Conservation (phyloP, 2,329 filamentous ascomycete species). For the Dactylellina sp. region DNA sequence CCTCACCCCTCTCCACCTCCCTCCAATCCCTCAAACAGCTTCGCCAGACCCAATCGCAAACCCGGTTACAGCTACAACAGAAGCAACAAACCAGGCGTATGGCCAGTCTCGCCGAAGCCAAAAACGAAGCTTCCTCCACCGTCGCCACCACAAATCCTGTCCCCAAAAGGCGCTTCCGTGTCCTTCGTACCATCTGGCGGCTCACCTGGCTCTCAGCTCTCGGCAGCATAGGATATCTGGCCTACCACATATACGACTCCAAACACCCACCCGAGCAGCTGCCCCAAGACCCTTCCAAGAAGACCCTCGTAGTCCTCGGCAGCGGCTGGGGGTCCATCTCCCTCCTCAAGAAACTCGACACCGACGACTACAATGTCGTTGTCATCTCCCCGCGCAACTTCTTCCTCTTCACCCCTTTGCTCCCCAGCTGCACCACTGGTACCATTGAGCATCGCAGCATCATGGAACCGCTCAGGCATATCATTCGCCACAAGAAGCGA, state of each 20-base stretch:
- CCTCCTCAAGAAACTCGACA: constrained; percentile 97
- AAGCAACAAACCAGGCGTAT: constrained; percentile 18
- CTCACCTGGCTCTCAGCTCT: constrained; percentile 80
- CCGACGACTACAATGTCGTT: constrained; percentile 98
- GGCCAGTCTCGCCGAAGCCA: constrained; percentile 38
- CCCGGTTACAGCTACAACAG: constrained; percentile 13
- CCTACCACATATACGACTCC: constrained; percentile 84
- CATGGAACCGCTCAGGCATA: constrained; percentile 98
- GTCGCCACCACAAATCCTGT: constrained; percentile 14
- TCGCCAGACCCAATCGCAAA: neutral
- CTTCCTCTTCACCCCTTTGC: constrained; percentile 98
- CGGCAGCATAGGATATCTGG: constrained; percentile 76
- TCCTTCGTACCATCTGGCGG: constrained; percentile 85
- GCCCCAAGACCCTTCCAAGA: constrained; percentile 86
- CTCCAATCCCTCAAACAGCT: constrained; percentile 26
- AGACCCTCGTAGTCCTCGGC: constrained; percentile 97
- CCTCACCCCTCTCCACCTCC: constrained; percentile 30
- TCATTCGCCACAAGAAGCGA: constrained; percentile 93
- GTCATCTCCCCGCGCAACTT: constrained; percentile 99
- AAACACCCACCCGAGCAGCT: constrained; percentile 84
- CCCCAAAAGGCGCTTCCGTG: constrained; percentile 72
- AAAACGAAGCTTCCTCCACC: constrained; percentile 26
- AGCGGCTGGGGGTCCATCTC: constrained; percentile 96
- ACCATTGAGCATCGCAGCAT: constrained; percentile 99
- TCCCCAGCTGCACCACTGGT: constrained; percentile 97